These are phyloP conservation scores for Candida caryicola DNA, from an alignment of 805 yeast species.

Conservation along the genomic window DNA sequence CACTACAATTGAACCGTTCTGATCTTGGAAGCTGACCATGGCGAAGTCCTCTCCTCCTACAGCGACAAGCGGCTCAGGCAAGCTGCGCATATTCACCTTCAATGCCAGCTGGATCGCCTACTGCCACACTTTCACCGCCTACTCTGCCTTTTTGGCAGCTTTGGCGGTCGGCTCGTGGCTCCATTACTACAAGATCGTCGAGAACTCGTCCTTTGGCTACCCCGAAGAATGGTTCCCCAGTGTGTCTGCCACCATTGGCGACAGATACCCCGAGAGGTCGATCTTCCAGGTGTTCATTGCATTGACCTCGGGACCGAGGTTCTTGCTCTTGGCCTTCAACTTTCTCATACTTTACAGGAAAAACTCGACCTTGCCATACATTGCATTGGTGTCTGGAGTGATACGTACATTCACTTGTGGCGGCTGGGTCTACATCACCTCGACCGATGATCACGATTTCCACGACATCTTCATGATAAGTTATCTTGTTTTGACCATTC, in stretches of 20 bases:
- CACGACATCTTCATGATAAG: conserved; percentile 95
- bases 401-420: conserved; percentile 94
- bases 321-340: conserved; percentile 54
- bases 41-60: not conserved
- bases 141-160: conserved; percentile 73
- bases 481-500: conserved; percentile 83
- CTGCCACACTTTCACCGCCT: conserved; percentile 71
- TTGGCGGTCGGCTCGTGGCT: conserved; percentile 68
- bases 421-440: conserved; percentile 97
- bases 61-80: not conserved
- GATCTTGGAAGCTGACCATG: not conserved
- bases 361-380: conserved; percentile 33
- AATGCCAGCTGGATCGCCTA: conserved; percentile 68
- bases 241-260: conserved; percentile 96
- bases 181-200: conserved; percentile 85
- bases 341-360: conserved; percentile 45
- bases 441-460: conserved; percentile 94
- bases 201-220: conserved; percentile 81
- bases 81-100: conserved; percentile 24
- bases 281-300: conserved; percentile 90
- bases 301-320: conserved; percentile 89
- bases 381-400: conserved; percentile 61
- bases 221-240: conserved; percentile 99
- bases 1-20: no score
- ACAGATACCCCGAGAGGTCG: conserved; percentile 92